These are phyloP conservation scores for Cladosporium austrohemisphaericum DNA, from an alignment of 2,329 filamentous ascomycete genomes.

Conservation along the genomic window DNA sequence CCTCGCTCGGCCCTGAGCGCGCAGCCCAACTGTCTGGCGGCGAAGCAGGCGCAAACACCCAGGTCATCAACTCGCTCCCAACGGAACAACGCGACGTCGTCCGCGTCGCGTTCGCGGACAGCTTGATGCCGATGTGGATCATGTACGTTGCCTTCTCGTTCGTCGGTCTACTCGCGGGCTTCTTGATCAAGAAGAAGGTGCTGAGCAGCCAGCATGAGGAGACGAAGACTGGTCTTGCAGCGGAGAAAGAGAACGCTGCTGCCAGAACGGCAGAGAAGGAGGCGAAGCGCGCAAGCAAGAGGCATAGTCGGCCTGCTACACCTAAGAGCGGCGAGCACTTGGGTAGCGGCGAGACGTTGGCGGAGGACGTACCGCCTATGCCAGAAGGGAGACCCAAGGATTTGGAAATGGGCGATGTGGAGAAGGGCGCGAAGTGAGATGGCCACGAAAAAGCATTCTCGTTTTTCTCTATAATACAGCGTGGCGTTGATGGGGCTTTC, in stretches of 20 bases:
- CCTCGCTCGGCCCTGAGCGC: slow-evolving; percentile 49
- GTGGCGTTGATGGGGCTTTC: not conserved
- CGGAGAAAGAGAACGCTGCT: slow-evolving; percentile 37
- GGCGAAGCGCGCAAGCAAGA: slow-evolving; percentile 22
- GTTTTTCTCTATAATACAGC: not conserved
- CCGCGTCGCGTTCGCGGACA: slow-evolving; percentile 41
- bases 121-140: slow-evolving; percentile 48
- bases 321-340: not conserved
- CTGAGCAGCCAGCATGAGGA: slow-evolving; percentile 44
- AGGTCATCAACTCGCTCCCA: slow-evolving; percentile 52
- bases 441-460: not conserved
- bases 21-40: slow-evolving; percentile 55
- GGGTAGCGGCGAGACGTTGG: slow-evolving; percentile 5
- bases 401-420: slow-evolving; percentile 10
- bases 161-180: slow-evolving; percentile 36
- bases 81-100: slow-evolving; percentile 43
- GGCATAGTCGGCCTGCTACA: not conserved
- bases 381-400: slow-evolving; percentile 5
- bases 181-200: slow-evolving; percentile 41
- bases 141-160: slow-evolving; percentile 43
- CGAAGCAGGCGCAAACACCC: slow-evolving; percentile 59
- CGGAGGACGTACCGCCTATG: slow-evolving; percentile 9
- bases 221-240: slow-evolving; percentile 48
- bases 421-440: not conserved
- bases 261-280: slow-evolving; percentile 25